Base-by-base conservation (phyloP, 345 rosid genomes). In the Populus alba region DNA sequence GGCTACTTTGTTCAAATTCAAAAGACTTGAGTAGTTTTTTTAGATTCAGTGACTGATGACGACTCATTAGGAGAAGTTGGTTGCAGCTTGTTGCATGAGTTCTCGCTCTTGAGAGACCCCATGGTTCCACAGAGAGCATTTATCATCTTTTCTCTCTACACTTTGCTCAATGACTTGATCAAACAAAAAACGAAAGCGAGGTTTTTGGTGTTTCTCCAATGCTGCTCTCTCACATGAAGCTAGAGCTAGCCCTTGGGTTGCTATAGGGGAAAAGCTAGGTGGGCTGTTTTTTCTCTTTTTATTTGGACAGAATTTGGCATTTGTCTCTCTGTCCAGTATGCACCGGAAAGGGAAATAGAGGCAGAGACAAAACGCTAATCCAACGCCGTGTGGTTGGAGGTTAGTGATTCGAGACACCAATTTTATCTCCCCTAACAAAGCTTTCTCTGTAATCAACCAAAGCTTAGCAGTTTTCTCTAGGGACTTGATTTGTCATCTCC, bases 91-190 rank as follows among this genome's bases (percentile, higher is more conserved):
- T 71, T 15, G 83, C 83, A 78, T 70, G 92, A 82, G 69, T 33
- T 83, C 83, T 87, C 91, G 77, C 79, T 85, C 81, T 85, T 83
- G 38, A 81, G 53, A 9, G 86, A 79, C 1, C 85, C 89, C 85
- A 82, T 81, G 75, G 69, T 86, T 57, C 86, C 82, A 68, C 85
- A 87, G 5, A 77, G 57, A 71, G 92, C 83, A 68, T 88, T 83
- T 15, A 85, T 80, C 83, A 86, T 88, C 37, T 76, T 29, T 15
- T 23, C 69, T 66, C n/a, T 20, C 13, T 17, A 59, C 7, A 20
- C 61, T 39, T 39, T 4, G 2, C 43, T 39, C 43, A 7, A 39
- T 39, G 7, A 17, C 47, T 45, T 0, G 51, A 5, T 13, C 51
- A 45, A 45, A 45, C 51, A 45, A 45, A 11, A 45, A 45, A 45